Conservation (phyloP, 2,329 filamentous ascomycete genomes). For the Stemphylium vesicarium region DNA sequence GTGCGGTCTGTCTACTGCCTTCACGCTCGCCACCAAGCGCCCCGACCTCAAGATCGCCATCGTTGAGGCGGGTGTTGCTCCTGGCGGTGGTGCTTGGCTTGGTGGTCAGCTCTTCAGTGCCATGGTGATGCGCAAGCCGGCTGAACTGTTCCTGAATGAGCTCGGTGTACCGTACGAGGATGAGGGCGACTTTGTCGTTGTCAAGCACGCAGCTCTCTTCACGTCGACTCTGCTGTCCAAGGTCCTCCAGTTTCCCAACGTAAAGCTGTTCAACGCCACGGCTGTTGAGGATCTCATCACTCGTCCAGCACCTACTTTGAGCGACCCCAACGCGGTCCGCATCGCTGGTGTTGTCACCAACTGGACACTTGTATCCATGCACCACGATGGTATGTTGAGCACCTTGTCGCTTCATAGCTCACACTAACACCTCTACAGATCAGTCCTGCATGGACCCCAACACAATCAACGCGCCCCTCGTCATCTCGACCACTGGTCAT, state of each 20-base stretch:
- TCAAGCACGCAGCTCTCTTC: conserved; percentile 93
- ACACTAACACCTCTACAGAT: conserved; percentile 61
- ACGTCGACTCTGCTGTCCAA: conserved; percentile 85
- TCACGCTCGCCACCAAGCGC: conserved; percentile 80
- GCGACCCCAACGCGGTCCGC: conserved; percentile 63
- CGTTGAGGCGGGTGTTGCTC: conserved; percentile 85
- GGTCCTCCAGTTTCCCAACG: conserved; percentile 83
- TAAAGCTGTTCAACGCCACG: conserved; percentile 97
- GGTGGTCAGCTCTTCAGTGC: conserved; percentile 93
- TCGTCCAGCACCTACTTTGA: conserved; percentile 58
- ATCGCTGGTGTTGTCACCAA: conserved; percentile 93
- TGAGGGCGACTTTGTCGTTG: conserved; percentile 85
- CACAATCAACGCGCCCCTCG: conserved; percentile 89
- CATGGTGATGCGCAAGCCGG: conserved; percentile 95
- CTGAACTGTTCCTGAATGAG: conserved; percentile 81
- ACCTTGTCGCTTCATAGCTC: background rate
- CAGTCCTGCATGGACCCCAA: conserved; percentile 97
- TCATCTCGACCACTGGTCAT: conserved; percentile 90
- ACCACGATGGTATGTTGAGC: conserved; percentile 30
- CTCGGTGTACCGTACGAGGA: conserved; percentile 86
- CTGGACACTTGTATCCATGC: conserved; percentile 87
- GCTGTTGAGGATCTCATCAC: conserved; percentile 93
- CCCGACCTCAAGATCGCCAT: conserved; percentile 92
- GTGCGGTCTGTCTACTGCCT: conserved; percentile 84
- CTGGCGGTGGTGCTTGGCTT: conserved; percentile 86